Base-by-base conservation (phyloP, 108 stramenopile species). In the Stephanodiscus minutulus region DNA sequence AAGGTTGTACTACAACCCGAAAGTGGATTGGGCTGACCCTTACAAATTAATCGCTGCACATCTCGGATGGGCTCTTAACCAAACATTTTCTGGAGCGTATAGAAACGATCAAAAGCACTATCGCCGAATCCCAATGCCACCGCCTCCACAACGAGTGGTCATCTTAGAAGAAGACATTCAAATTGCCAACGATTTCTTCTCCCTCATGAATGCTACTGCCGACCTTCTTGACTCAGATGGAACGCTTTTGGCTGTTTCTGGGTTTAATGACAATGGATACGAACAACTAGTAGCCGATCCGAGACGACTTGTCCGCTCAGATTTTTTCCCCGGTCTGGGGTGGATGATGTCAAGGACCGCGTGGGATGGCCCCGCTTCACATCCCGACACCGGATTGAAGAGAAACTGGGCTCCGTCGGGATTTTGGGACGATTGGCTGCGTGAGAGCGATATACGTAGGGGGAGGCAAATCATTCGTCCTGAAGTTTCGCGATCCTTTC, bases 381-480 rank as follows among this genome's bases (percentile, higher is more conserved):
- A 78, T 64, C 70, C 69, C 13, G 82, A 83, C 21, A 76, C 92
- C 37, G 89, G 85, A 27, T 66, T 90, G 24, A 74, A 82, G 13
- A 44, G 59, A 17, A 77, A 84, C 41, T 96, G 83, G 86, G 53
- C 65, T 8, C 95, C 95, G 20, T 13, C 56, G 22, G 93, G 77
- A 15, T 98, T 89, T 67, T 98, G 97, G 97, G 97, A 98, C 81
- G 97, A 98, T 69, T 98, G 97, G 97, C 68, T 98, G 33, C 73
- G 97, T n/a, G 96, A 96, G 65, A 85, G 92, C 15, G 75, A 50
- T 46, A 85, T 87, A 48, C 84, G 96, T 33, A n/a, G 87, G 65
- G 92, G 81, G 18, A 71, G 96, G 29, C 92, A 96, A 24, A 68
- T 94, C 41, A 56, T 96, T 9, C 86, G 96, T 33, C 97, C 96